Conservation (phyloP, 73 alveolate genomes). For the Paramecium sonneborni region DNA sequence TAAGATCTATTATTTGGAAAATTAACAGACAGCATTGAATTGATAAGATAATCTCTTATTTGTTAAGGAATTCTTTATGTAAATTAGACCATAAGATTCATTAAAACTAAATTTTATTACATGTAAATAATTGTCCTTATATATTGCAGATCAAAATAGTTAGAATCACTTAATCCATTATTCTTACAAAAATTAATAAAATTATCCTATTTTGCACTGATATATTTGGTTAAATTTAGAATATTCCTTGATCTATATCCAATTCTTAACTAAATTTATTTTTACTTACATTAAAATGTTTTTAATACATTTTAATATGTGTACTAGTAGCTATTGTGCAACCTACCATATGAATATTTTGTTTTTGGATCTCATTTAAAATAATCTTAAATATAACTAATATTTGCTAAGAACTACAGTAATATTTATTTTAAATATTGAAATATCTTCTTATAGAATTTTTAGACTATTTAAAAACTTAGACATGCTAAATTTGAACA, state of each 20-base stretch:
- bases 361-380: too few species aligned
- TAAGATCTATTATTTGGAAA: neutral
- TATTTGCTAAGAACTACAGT: too few species aligned
- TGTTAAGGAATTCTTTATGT: neutral
- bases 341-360: too few species aligned
- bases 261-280: neutral
- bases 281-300: too few species aligned
- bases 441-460: neutral
- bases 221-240: neutral
- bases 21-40: neutral
- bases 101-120: neutral
- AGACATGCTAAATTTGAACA: neutral
- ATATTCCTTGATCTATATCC: neutral
- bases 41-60: neutral
- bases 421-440: too few species aligned
- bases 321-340: neutral
- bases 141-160: neutral
- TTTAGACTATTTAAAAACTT: neutral
- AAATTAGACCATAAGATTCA: neutral
- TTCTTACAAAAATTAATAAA: neutral
- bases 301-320: too few species aligned
- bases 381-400: too few species aligned
- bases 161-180: neutral
- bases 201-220: neutral
- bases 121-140: neutral